phyloP scores from a whole-genome alignment of 2,329 filamentous ascomycete species.

The Podosphaera xanthii region DNA sequence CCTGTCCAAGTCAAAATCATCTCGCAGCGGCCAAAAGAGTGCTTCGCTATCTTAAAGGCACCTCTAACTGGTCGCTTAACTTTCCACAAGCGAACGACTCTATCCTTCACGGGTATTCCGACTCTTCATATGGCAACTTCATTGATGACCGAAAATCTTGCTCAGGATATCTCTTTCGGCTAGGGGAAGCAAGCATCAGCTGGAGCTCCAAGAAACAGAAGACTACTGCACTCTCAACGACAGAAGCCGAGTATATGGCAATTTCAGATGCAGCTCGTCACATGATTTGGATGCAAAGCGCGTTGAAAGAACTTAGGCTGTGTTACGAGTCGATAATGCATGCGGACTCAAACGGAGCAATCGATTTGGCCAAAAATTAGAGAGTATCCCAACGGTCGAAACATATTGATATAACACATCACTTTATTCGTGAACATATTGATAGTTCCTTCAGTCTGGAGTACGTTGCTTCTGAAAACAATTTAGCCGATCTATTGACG shows the following conservation, averaged over 20 bases:
- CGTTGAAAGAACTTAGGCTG: background rate
- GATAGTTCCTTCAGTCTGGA: background rate
- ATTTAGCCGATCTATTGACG: background rate
- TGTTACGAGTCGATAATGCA: background rate
- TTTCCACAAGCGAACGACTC: background rate
- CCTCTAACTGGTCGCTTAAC: too few relatives aligned
- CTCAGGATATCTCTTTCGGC: too few relatives aligned
- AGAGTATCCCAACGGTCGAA: background rate
- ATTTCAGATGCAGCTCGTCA: background rate
- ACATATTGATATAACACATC: constrained; percentile 1
- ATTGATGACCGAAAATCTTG: background rate
- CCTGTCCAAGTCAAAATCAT: too few relatives aligned
- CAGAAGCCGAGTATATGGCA: too few relatives aligned
- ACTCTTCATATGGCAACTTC: background rate
- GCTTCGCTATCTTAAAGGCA: too few relatives aligned
- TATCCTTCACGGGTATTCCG: background rate
- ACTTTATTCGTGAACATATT: background rate
- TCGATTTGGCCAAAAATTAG: too few relatives aligned
- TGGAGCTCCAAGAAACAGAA: too few relatives aligned
- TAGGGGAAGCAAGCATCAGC: too few relatives aligned
- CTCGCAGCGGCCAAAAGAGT: too few relatives aligned
- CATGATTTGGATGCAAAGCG: background rate
- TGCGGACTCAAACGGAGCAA: too few relatives aligned
- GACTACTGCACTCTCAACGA: too few relatives aligned
- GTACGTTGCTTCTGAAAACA: background rate